Conservation (phyloP, 768 basidiomycete genomes). For the Tylopilus sp. region DNA sequence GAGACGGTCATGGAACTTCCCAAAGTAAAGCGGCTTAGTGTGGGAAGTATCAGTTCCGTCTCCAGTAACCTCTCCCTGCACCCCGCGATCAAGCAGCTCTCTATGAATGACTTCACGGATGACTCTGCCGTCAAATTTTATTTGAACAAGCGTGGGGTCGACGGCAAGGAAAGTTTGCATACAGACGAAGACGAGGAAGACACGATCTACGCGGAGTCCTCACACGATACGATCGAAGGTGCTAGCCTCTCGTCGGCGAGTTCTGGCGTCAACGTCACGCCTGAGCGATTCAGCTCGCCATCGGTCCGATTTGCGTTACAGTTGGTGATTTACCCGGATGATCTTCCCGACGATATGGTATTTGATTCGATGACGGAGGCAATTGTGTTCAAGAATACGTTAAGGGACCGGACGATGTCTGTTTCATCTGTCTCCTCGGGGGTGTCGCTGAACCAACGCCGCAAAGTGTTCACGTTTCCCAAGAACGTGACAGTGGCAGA, state of each 20-base stretch:
- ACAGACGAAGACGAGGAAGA: constrained; percentile 45
- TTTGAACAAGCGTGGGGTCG: constrained; percentile 61
- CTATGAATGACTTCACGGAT: constrained; percentile 97
- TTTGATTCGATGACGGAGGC: constrained; percentile 94
- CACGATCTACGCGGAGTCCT: constrained; percentile 36
- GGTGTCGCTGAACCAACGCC: constrained; percentile 57
- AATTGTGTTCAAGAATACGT: constrained; percentile 80
- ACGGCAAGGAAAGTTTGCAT: constrained; percentile 43
- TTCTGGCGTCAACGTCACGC: constrained; percentile 44
- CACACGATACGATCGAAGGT: constrained; percentile 29
- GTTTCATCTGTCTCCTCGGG: constrained; percentile 44
- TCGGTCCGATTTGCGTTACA: constrained; percentile 84
- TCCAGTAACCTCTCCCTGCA: constrained; percentile 90
- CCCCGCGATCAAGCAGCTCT: constrained; percentile 89
- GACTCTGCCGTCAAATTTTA: constrained; percentile 98
- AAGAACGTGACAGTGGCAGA: constrained; percentile 96
- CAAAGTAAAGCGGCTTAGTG: constrained; percentile 88
- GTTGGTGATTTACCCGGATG: constrained; percentile 81
- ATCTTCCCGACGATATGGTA: constrained; percentile 91
- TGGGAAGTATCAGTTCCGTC: constrained; percentile 93
- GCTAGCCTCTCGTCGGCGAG: constrained; percentile 16
- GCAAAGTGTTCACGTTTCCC: constrained; percentile 88
- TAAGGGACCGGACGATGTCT: constrained; percentile 52
- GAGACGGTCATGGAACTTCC: constrained; percentile 78
- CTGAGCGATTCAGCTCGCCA: constrained; percentile 79